Evolutionary conservation across 805 yeast species (phyloP).

Genomic region (Schwanniomyces polymorphus): DNA sequence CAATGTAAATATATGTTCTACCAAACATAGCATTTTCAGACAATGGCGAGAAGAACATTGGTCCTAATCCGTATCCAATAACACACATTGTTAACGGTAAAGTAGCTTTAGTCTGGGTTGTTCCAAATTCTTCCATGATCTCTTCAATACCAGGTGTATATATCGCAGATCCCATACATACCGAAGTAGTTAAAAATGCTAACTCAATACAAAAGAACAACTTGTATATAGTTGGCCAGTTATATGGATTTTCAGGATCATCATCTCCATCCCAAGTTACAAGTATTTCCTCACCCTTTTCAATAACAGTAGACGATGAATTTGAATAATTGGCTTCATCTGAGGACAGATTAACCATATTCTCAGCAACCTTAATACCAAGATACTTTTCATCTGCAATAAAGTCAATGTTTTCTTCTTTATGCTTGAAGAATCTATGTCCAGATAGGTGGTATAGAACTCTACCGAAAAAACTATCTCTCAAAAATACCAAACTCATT

Average conservation of each 20-base stretch:
- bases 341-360: neutral
- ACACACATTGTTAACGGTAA: conserved; percentile 53
- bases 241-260: conserved; percentile 52
- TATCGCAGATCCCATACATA: conserved; percentile 53
- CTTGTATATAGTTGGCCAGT: conserved; percentile 47
- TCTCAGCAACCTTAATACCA: neutral
- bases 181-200: conserved; percentile 42
- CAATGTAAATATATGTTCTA: conserved; percentile 45
- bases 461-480: conserved; percentile 25
- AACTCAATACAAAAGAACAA: conserved; percentile 32
- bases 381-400: conserved; percentile 25
- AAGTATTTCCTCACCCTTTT: conserved; percentile 1
- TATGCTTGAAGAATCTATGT: conserved; percentile 17
- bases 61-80: conserved; percentile 59
- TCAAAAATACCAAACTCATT: conserved; percentile 12
- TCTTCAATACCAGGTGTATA: conserved; percentile 47
- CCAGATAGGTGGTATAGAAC: conserved; percentile 23
- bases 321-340: neutral
- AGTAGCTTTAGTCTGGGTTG: conserved; percentile 40
- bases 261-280: conserved; percentile 29
- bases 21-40: conserved; percentile 53
- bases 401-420: conserved; percentile 26
- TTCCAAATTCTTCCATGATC: conserved; percentile 41
- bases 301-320: no score
- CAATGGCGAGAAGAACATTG: conserved; percentile 53